Evolutionary conservation across 2,329 filamentous ascomycete species (phyloP), one percentile per base, ranked within the genome.

Genomic region (Apiospora marii): DNA sequence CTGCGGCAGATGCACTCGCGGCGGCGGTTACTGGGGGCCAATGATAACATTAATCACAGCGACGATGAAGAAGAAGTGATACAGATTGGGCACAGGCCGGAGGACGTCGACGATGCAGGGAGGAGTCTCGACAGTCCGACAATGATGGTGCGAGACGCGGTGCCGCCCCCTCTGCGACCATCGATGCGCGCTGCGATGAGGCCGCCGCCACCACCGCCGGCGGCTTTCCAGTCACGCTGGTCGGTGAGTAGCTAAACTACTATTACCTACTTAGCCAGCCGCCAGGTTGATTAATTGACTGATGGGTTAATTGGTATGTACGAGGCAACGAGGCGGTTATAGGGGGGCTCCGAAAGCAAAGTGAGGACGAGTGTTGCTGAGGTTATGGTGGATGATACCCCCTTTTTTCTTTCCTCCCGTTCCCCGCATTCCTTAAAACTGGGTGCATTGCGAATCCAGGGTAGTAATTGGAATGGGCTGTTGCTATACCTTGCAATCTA

Each of bases 91-190:
- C 53, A 37, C 30, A 41, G 53, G 53, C 30, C 53, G 19, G 30
- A 64, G 30, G 53, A 22, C 19, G 30, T 37, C 16, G 16, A 7
- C 27, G 27, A 30, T 4, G 27, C 27, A 30, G 27, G 27, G 27
- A 30, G 27, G 27, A 4, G 27, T 30, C 27, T 4, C 27, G 19
- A 22, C 3, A 61, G 13, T 6, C 16, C 14, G 34, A n/a, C 19
- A 7, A 64, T 64, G 58, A 22, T 64, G 34, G 58, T 64, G 58
- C 34, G 58, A 34, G 58, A 64, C 13, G 58, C 58, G 8, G 58
- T 64, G 58, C 58, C 58, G 19, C 22, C 34, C 16, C 58, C 34
- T 22, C 41, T 64, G 58, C 22, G 58, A 64, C 58, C 58, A 34
- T 37, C 58, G 34, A 37, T 8, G 53, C 53, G 19, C 30, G 53